Conservation (phyloP, 2,329 filamentous ascomycete genomes). For the Beauveria scarabaeidicola region DNA sequence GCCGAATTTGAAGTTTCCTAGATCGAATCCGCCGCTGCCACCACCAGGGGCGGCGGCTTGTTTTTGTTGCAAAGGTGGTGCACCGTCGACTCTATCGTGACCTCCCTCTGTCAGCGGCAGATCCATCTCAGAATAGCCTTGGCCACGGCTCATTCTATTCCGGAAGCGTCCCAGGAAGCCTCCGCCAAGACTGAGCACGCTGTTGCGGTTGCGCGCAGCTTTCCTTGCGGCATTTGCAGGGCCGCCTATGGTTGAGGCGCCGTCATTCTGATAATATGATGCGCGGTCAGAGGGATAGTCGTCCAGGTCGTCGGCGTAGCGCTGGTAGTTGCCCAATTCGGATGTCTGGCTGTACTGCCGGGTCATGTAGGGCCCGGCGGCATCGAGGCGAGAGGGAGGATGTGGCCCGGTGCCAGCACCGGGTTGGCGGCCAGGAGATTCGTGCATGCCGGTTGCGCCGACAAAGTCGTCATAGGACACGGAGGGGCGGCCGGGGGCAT, state of each 20-base stretch:
- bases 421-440: conserved; percentile 11
- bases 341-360: conserved; percentile 65
- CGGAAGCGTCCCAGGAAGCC: conserved; percentile 82
- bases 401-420: neutral
- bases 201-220: conserved; percentile 72
- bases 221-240: conserved; percentile 41
- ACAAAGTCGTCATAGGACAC: conserved; percentile 95
- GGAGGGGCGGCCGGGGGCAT: conserved; percentile 64
- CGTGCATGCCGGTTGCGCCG: conserved; percentile 44
- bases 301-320: conserved; percentile 83
- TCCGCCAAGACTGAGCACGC: conserved; percentile 77
- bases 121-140: conserved; percentile 96
- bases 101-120: conserved; percentile 77
- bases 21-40: conserved; percentile 40
- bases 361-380: conserved; percentile 35
- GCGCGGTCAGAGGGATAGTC: conserved; percentile 71
- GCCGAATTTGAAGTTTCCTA: conserved; percentile 83
- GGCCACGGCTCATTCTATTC: conserved; percentile 80
- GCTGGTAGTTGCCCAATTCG: conserved; percentile 77
- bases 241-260: conserved; percentile 29
- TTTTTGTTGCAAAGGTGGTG: conserved; percentile 26
- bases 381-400: conserved; percentile 6
- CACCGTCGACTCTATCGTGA: conserved; percentile 27
- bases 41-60: conserved; percentile 23
- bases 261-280: conserved; percentile 67